Percentiles rank a stretch among this genome's conserved stretches.
These are phyloP conservation scores for Urostyla sp. DNA, from an alignment of 73 alveolate genomes.

Conservation along the genomic window DNA sequence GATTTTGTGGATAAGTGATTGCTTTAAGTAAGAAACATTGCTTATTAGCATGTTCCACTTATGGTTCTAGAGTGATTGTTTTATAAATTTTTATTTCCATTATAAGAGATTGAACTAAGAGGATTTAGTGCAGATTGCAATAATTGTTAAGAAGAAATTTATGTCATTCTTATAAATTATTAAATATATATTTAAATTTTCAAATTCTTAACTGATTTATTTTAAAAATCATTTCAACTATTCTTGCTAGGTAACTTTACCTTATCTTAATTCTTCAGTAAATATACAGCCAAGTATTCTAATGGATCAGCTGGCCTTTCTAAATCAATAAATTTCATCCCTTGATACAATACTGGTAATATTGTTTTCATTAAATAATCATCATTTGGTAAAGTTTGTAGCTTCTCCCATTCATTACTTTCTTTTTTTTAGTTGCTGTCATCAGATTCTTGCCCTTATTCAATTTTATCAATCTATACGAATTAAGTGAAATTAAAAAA, in stretches of 20 bases:
- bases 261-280: constrained; percentile 84
- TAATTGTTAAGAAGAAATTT: constrained; percentile 41
- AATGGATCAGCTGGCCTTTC: constrained; percentile 92
- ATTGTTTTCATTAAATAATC: constrained; percentile 85
- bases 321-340: constrained; percentile 76
- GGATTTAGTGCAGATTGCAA: neutral
- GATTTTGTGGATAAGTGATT: too few species aligned
- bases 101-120: constrained; percentile 3
- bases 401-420: constrained; percentile 86
- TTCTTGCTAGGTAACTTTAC: constrained; percentile 74
- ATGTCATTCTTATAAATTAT: too few species aligned
- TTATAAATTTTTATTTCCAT: neutral
- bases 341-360: constrained; percentile 85
- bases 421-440: constrained; percentile 62
- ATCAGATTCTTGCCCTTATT: constrained; percentile 49
- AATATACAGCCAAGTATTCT: constrained; percentile 82
- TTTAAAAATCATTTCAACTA: too few species aligned
- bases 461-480: constrained; percentile 22
- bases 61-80: constrained; percentile 10
- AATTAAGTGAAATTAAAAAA: neutral
- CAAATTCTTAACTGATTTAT: too few species aligned
- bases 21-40: constrained; percentile 3
- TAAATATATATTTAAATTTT: too few species aligned
- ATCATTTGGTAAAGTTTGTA: constrained; percentile 70
- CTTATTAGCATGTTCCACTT: constrained; percentile 11